Percentiles rank a stretch among this genome's conserved stretches.
Conservation (phyloP, 2,329 filamentous ascomycete species). For the Verticillium zaregamsianum region DNA sequence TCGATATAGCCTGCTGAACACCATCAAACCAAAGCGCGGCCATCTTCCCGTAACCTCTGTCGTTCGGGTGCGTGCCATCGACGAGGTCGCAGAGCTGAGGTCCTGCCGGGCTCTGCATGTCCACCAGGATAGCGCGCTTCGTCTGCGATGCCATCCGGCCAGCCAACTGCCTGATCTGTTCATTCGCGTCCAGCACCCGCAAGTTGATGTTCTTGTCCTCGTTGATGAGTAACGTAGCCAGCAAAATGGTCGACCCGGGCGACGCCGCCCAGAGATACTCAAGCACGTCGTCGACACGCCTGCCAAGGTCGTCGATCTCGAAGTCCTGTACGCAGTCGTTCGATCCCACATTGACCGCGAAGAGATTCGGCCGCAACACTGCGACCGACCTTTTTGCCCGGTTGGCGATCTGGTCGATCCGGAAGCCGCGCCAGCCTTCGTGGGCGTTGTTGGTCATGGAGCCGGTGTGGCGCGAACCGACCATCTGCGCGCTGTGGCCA, state of each 20-base stretch:
- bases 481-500: conserved; percentile 29
- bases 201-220: conserved; percentile 15
- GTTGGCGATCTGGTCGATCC: conserved; percentile 25
- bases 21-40: conserved; percentile 24
- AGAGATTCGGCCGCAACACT: conserved; percentile 27
- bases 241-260: conserved; percentile 24
- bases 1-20: conserved; percentile 20
- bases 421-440: conserved; percentile 30
- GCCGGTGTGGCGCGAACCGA: conserved; percentile 29
- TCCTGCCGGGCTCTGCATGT: conserved; percentile 24
- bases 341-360: conserved; percentile 33
- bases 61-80: conserved; percentile 28
- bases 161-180: conserved; percentile 19
- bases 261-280: conserved; percentile 23
- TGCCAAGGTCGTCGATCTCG: conserved; percentile 20
- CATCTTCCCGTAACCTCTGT: conserved; percentile 31
- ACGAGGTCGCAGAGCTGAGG: conserved; percentile 21
- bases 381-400: conserved; percentile 23
- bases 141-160: conserved; percentile 12
- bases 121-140: conserved; percentile 24
- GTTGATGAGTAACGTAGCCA: conserved; percentile 27
- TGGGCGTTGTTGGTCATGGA: conserved; percentile 29
- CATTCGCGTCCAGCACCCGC: conserved; percentile 22
- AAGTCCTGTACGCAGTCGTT: conserved; percentile 31
- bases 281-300: conserved; percentile 22